Evolutionary conservation across 2,329 filamentous ascomycete genomes (phyloP).

Genomic region (Penicillium sp.): DNA sequence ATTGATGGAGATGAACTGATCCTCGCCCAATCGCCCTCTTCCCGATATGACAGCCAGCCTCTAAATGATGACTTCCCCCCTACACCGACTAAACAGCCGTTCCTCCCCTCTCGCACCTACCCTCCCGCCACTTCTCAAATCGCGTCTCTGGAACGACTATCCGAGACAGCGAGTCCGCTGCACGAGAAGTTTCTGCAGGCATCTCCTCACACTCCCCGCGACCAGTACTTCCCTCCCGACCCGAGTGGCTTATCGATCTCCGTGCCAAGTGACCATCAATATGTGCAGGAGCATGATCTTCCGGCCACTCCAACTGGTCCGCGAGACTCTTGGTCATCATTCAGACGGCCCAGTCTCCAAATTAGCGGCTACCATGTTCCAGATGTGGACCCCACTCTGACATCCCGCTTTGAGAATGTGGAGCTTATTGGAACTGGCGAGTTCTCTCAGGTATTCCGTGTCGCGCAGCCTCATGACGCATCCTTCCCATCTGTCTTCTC

Average conservation of each 20-base stretch:
- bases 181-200: slow-evolving; percentile 53
- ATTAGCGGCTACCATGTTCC: slow-evolving; percentile 67
- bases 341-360: slow-evolving; percentile 63
- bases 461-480: slow-evolving; percentile 50
- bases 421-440: slow-evolving; percentile 81
- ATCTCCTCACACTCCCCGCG: slow-evolving; percentile 75
- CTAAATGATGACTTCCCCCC: slow-evolving; percentile 77
- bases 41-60: slow-evolving; percentile 54
- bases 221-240: slow-evolving; percentile 71
- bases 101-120: slow-evolving; percentile 38
- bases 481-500: slow-evolving; percentile 44
- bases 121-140: slow-evolving; percentile 34
- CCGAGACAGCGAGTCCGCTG: slow-evolving; percentile 47
- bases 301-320: slow-evolving; percentile 80
- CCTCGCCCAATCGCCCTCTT: slow-evolving; percentile 56
- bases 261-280: slow-evolving; percentile 50
- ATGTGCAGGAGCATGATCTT: slow-evolving; percentile 45
- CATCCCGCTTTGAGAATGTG: slow-evolving; percentile 74
- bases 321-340: slow-evolving; percentile 57
- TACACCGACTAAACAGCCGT: slow-evolving; percentile 74
- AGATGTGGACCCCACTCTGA: slow-evolving; percentile 72
- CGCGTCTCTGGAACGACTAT: slow-evolving; percentile 34
- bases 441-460: slow-evolving; percentile 88
- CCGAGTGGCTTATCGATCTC: slow-evolving; percentile 82
- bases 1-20: slow-evolving; percentile 73